phyloP scores from a whole-genome alignment of 2,329 filamentous ascomycete genomes.

The Colletotrichum sp. region DNA sequence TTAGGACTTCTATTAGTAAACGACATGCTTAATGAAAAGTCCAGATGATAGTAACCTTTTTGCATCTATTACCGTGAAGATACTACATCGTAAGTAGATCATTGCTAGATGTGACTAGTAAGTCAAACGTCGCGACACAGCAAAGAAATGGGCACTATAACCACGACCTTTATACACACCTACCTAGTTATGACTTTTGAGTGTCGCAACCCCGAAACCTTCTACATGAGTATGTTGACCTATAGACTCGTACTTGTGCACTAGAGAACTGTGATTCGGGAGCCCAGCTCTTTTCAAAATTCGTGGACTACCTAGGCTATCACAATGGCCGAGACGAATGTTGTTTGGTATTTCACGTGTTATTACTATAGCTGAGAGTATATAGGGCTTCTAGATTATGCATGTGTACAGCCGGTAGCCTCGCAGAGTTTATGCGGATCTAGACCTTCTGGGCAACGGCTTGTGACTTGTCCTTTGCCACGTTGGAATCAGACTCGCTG shows the following conservation, averaged over 20 bases:
- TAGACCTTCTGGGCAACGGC: neutral
- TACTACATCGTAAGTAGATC: neutral
- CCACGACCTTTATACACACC: neutral
- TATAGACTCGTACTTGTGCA: neutral
- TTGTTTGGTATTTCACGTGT: neutral
- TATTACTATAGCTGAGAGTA: neutral
- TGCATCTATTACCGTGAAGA: neutral
- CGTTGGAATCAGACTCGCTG: neutral
- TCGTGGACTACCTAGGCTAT: neutral
- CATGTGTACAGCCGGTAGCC: fast-evolving
- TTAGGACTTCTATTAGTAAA: neutral
- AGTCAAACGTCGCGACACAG: neutral
- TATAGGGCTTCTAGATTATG: neutral
- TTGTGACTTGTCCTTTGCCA: neutral
- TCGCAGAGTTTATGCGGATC: neutral
- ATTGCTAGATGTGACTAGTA: neutral
- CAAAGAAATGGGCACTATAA: no score
- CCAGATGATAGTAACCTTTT: neutral
- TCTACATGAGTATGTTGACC: neutral
- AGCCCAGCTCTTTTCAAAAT: neutral
- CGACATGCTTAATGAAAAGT: neutral
- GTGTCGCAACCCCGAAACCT: neutral
- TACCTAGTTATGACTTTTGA: neutral
- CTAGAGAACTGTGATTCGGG: neutral
- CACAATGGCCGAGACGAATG: neutral